Percentiles rank a stretch among this genome's conserved stretches.
Evolutionary conservation across 83 land plant genomes (phyloP).

Genomic region (Isoetes engelmannii): DNA sequence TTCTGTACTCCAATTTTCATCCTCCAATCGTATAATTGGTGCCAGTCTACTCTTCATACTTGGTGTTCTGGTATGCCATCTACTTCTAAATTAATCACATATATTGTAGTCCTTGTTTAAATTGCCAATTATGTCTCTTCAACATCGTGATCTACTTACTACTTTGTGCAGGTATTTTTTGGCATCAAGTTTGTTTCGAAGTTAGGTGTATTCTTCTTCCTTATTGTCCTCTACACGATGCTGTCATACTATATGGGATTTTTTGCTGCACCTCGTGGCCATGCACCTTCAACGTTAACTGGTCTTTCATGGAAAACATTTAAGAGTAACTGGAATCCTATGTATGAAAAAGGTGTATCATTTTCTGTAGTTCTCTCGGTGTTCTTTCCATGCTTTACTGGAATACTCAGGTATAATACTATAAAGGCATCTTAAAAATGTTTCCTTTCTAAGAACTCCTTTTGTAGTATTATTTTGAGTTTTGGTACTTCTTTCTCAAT

Average conservation of each 20-base stretch:
- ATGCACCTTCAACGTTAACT: constrained; percentile 8
- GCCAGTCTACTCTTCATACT: not conserved
- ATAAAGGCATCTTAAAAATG: not conserved
- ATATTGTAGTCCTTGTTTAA: not conserved
- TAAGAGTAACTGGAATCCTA: constrained; percentile 10
- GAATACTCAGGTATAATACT: constrained; percentile 6
- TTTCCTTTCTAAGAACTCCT: not conserved
- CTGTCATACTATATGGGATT: constrained; percentile 14
- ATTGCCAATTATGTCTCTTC: not conserved
- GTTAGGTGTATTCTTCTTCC: constrained; percentile 5
- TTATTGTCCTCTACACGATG: constrained; percentile 12
- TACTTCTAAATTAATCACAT: not conserved
- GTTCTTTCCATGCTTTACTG: constrained; percentile 18
- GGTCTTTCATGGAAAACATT: constrained; percentile 17
- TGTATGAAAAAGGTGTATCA: constrained; percentile 3
- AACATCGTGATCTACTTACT: not conserved
- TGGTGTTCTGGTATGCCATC: constrained; percentile 9
- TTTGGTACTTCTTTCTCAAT: too few relatives aligned
- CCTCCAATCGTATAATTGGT: constrained; percentile 8
- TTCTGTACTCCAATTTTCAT: not conserved
- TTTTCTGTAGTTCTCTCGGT: constrained; percentile 12
- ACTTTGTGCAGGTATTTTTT: constrained; percentile 4
- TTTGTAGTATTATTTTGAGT: not conserved
- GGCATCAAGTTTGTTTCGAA: constrained; percentile 12
- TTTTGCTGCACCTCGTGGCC: constrained; percentile 4